Conservation (phyloP, 768 basidiomycete species). For the Rhodosporidiobolus odoratus region DNA sequence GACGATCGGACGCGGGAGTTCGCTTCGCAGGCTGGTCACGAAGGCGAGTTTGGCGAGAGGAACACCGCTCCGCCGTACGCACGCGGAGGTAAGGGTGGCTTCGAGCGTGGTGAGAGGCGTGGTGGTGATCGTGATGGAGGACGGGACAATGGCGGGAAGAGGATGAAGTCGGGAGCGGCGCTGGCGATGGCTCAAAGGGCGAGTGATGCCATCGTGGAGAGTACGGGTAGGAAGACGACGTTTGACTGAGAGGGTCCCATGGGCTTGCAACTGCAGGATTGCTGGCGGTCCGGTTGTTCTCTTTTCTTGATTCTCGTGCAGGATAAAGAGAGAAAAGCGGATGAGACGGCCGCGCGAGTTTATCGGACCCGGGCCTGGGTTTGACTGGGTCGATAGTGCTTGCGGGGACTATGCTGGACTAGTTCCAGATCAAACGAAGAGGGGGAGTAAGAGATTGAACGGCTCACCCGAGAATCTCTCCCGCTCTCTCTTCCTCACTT, state of each 20-base stretch:
- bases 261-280: too few relatives aligned
- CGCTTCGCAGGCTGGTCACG: not conserved
- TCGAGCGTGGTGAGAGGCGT: constrained; percentile 8
- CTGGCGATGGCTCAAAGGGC: constrained; percentile 50
- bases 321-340: not conserved
- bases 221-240: constrained; percentile 48
- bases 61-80: not conserved
- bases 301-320: not conserved
- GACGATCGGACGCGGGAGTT: constrained; percentile 16
- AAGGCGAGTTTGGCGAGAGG: not conserved
- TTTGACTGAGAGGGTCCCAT: constrained; percentile 45
- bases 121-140: not conserved
- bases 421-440: too few relatives aligned
- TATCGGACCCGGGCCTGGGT: too few relatives aligned
- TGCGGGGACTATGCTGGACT: too few relatives aligned
- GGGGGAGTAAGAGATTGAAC: too few relatives aligned
- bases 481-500: too few relatives aligned
- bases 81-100: constrained; percentile 13
- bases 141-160: constrained; percentile 43
- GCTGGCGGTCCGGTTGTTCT: not conserved
- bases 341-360: too few relatives aligned
- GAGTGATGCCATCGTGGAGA: constrained; percentile 49
- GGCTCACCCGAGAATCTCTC: too few relatives aligned
- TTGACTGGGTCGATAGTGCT: too few relatives aligned
- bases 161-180: constrained; percentile 50